These are phyloP conservation scores for Sparassis latifolia DNA, from an alignment of 1,284 basidiomycete species.

Conservation along the genomic window DNA sequence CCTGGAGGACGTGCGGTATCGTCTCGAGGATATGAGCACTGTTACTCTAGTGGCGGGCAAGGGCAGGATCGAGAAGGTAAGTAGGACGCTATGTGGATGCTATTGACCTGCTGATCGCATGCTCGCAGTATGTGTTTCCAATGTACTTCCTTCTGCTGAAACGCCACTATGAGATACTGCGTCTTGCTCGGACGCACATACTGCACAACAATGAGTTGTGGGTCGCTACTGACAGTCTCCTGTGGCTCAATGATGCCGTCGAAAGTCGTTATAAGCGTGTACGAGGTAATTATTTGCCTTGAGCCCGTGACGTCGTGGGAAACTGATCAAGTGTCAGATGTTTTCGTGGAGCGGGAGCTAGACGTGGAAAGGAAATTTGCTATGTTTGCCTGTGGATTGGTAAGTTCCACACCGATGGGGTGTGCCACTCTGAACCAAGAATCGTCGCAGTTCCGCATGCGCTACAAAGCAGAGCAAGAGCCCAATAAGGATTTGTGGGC, in stretches of 20 bases:
- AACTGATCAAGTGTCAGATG: conserved; percentile 2
- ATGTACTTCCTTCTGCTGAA: conserved; percentile 19
- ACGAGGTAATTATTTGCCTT: conserved; percentile 8
- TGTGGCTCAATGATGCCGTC: conserved; percentile 17
- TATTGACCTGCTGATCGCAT: neutral
- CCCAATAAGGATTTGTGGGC: conserved; percentile 13
- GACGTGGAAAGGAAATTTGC: conserved; percentile 11
- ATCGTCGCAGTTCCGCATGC: conserved; percentile 7
- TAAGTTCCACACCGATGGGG: conserved; percentile 2
- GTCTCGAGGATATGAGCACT: conserved; percentile 18
- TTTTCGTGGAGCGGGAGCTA: conserved; percentile 18
- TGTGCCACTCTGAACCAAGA: neutral
- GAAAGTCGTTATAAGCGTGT: conserved; percentile 14
- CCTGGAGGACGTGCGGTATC: conserved; percentile 13
- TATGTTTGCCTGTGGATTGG: conserved; percentile 16
- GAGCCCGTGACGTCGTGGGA: too few relatives aligned
- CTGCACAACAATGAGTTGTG: conserved; percentile 18
- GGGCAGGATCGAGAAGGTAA: conserved; percentile 21
- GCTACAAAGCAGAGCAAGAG: conserved; percentile 13
- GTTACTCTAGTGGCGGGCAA: conserved; percentile 16
- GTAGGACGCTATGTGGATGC: neutral
- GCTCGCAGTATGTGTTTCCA: conserved; percentile 16
- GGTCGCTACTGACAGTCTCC: conserved; percentile 17
- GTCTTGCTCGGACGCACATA: conserved; percentile 11
- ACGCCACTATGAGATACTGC: conserved; percentile 19